A percentile compares a stretch with the other conserved stretches of the same genome.
Evolutionary conservation across 2,329 filamentous ascomycete species (phyloP).

Genomic region (Verticillium albo-atrum): DNA sequence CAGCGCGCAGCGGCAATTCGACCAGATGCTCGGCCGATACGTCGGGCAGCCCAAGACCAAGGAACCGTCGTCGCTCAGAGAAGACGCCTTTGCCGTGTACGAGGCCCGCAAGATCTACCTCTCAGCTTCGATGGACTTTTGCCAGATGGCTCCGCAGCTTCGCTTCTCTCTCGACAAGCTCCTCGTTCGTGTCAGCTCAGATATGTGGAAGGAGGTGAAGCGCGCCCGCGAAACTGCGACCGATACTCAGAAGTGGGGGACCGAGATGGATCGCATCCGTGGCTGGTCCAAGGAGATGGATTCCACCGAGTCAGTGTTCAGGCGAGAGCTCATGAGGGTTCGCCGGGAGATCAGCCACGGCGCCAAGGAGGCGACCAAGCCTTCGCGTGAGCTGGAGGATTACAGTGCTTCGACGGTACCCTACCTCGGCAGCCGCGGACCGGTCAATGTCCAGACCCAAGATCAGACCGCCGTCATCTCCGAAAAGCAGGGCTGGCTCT

Average conservation of each 20-base stretch:
- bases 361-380: conserved; percentile 66
- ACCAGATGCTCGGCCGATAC: conserved; percentile 76
- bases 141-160: conserved; percentile 79
- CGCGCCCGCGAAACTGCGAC: conserved; percentile 61
- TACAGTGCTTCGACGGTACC: conserved; percentile 89
- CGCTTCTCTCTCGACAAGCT: conserved; percentile 80
- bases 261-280: conserved; percentile 85
- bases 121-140: conserved; percentile 91
- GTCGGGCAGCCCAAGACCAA: conserved; percentile 86
- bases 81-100: conserved; percentile 94
- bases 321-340: conserved; percentile 72
- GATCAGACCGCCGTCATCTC: conserved; percentile 45
- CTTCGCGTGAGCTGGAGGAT: conserved; percentile 88
- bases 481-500: conserved; percentile 96
- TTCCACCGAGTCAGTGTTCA: conserved; percentile 76
- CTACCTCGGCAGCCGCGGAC: conserved; percentile 69
- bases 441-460: conserved; percentile 57
- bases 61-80: conserved; percentile 82
- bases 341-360: conserved; percentile 77
- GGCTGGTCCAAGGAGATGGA: conserved; percentile 97
- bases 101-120: conserved; percentile 89
- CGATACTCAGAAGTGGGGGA: conserved; percentile 61
- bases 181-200: conserved; percentile 76
- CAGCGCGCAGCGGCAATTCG: conserved; percentile 76
- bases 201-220: conserved; percentile 86